A percentile compares a stretch with the other conserved stretches of the same genome.
Evolutionary conservation across 2,329 filamentous ascomycete species (phyloP).

Genomic region (Chrysoporthe austroafricana): DNA sequence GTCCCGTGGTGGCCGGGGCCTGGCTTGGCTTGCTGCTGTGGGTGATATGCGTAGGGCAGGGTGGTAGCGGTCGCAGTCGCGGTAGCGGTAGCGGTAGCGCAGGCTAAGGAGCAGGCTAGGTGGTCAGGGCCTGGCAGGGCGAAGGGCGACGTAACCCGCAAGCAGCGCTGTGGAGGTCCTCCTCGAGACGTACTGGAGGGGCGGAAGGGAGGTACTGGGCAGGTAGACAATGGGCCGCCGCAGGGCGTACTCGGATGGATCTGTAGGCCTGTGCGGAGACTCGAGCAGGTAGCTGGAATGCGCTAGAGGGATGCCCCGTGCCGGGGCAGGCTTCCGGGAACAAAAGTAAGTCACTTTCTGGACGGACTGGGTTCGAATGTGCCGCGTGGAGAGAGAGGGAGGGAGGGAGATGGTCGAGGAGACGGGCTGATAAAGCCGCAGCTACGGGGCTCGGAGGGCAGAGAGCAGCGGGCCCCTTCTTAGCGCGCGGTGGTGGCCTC

Average conservation of each 20-base stretch:
- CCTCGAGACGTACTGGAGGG: not conserved
- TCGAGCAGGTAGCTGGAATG: not conserved
- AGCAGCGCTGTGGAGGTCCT: not conserved
- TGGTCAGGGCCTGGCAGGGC: not conserved
- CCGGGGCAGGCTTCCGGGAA: conserved; percentile 17
- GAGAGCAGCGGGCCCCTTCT: too few species aligned
- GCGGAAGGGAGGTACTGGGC: not conserved
- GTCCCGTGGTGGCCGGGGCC: not conserved
- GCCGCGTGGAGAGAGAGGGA: too few species aligned
- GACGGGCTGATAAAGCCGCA: not conserved
- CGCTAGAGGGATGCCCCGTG: conserved; percentile 7
- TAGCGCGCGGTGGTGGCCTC: not conserved
- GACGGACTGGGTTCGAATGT: not conserved
- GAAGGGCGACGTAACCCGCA: not conserved
- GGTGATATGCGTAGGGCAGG: not conserved
- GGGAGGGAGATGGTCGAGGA: not conserved
- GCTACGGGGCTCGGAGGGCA: too few species aligned
- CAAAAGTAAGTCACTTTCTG: not conserved
- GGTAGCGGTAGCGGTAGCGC: not conserved
- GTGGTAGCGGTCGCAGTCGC: not conserved
- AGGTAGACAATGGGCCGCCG: not conserved
- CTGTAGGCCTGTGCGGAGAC: not conserved
- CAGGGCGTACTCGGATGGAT: not conserved
- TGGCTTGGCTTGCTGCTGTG: not conserved
- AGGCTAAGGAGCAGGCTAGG: not conserved